Evolutionary conservation across 345 rosid genomes (phyloP).

Genomic region (Rhodomyrtus tomentosa): DNA sequence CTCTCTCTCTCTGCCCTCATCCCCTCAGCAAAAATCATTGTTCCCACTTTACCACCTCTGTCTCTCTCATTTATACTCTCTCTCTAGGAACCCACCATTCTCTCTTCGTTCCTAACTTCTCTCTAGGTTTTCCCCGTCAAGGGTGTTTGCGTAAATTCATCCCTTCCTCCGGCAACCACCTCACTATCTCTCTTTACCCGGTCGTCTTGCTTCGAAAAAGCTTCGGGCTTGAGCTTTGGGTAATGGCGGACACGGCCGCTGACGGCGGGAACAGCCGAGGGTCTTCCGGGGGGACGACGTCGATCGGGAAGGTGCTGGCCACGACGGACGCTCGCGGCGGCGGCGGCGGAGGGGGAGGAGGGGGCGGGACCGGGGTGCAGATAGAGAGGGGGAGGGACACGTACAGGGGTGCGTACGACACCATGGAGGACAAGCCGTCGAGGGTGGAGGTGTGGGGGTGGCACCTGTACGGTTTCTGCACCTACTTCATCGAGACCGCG

Average conservation of each 20-base stretch:
- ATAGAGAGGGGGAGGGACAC: slow-evolving; percentile 12
- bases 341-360: not conserved
- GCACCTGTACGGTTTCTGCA: slow-evolving; percentile 40
- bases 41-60: not conserved
- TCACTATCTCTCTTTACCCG: not conserved
- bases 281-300: slow-evolving; percentile 3
- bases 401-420: not conserved
- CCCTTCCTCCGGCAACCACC: not conserved
- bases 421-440: slow-evolving; percentile 16
- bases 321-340: slow-evolving; percentile 4
- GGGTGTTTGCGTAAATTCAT: not conserved
- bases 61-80: not conserved
- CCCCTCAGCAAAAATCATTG: not conserved
- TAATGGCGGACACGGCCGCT: not conserved
- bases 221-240: not conserved
- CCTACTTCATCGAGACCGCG: slow-evolving; percentile 30
- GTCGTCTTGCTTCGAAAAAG: not conserved
- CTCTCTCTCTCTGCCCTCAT: not conserved
- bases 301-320: slow-evolving; percentile 9
- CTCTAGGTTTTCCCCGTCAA: not conserved
- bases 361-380: slow-evolving; percentile 6
- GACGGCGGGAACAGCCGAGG: not conserved
- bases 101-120: not conserved
- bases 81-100: not conserved
- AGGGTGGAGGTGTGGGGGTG: slow-evolving; percentile 36